A percentile compares a stretch with the other conserved stretches of the same genome.
These are phyloP conservation scores for Hypseocharis bilobata DNA, from an alignment of 441 rosid species.

Conservation along the genomic window DNA sequence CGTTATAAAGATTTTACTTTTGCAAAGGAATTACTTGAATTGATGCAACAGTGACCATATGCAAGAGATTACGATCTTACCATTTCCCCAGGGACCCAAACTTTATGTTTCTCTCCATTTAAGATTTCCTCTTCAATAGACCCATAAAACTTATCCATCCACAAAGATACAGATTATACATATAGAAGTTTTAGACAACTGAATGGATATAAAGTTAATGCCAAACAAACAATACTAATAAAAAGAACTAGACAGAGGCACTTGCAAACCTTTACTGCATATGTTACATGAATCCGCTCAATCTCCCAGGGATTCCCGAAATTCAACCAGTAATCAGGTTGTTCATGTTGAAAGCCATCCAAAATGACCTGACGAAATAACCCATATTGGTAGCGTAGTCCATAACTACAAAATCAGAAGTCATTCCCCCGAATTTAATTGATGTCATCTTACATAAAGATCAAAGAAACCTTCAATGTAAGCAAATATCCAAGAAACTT, in stretches of 20 bases:
- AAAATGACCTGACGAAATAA: constrained; percentile 45
- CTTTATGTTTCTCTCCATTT: constrained; percentile 31
- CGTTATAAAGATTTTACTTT: not conserved
- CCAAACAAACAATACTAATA: not conserved
- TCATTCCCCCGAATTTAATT: not conserved
- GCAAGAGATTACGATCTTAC: constrained; percentile 20
- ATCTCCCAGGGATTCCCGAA: constrained; percentile 64
- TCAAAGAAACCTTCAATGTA: not conserved
- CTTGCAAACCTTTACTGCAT: constrained; percentile 44
- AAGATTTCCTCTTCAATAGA: constrained; percentile 32
- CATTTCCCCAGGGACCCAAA: constrained; percentile 46
- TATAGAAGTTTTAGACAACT: constrained; percentile 10
- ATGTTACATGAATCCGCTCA: constrained; percentile 44
- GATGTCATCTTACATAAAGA: not conserved
- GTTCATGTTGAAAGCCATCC: constrained; percentile 50
- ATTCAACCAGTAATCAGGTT: constrained; percentile 50
- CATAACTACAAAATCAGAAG: constrained; percentile 33
- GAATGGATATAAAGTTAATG: constrained; percentile 1
- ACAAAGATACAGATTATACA: constrained; percentile 5
- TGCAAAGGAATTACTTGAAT: not conserved
- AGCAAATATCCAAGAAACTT: not conserved
- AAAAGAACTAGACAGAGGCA: constrained; percentile 14
- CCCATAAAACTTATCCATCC: constrained; percentile 42
- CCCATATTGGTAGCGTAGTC: constrained; percentile 50
- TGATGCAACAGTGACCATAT: not conserved